These are phyloP conservation scores for Tetraselmis striata DNA, from an alignment of 139 green algal genomes.

Conservation along the genomic window DNA sequence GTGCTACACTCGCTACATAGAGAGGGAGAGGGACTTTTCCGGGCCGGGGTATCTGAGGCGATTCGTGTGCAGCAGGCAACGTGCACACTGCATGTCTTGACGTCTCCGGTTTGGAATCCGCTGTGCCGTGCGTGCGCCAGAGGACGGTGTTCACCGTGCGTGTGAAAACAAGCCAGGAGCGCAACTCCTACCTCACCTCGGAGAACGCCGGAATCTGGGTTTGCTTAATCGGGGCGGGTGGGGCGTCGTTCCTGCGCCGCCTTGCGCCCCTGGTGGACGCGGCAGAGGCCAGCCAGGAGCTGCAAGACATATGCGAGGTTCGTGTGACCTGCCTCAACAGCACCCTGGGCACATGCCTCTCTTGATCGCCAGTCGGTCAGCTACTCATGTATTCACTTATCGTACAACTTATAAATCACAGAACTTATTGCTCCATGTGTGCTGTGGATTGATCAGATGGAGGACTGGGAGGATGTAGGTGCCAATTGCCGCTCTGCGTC, in stretches of 20 bases:
- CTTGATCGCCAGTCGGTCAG: not conserved
- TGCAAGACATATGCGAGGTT: slow-evolving; percentile 41
- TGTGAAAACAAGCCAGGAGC: slow-evolving; percentile 37
- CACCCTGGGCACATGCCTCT: not conserved
- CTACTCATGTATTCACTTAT: slow-evolving; percentile 1
- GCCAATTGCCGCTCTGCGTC: too few species aligned
- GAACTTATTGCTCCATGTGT: not conserved
- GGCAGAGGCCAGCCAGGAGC: slow-evolving; percentile 14
- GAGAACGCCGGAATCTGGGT: slow-evolving; percentile 41
- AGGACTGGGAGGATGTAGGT: slow-evolving; percentile 2
- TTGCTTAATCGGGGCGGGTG: slow-evolving; percentile 47
- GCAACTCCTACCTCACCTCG: slow-evolving; percentile 42
- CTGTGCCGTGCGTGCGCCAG: not conserved
- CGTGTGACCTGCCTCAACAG: not conserved
- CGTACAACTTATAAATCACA: not conserved
- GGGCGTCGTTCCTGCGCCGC: slow-evolving; percentile 39
- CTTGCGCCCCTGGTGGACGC: slow-evolving; percentile 45
- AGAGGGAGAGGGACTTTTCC: too few species aligned
- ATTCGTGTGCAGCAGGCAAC: too few species aligned
- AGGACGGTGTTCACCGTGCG: slow-evolving; percentile 60
- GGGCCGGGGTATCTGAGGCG: too few species aligned
- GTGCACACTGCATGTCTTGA: too few species aligned
- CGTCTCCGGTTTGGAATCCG: too few species aligned
- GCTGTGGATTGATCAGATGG: slow-evolving; percentile 10
- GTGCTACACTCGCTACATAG: too few species aligned